A percentile compares a stretch with the other conserved stretches of the same genome.
Conservation (phyloP, 139 green algal species). For the Chlamydomonas schloesseri region DNA sequence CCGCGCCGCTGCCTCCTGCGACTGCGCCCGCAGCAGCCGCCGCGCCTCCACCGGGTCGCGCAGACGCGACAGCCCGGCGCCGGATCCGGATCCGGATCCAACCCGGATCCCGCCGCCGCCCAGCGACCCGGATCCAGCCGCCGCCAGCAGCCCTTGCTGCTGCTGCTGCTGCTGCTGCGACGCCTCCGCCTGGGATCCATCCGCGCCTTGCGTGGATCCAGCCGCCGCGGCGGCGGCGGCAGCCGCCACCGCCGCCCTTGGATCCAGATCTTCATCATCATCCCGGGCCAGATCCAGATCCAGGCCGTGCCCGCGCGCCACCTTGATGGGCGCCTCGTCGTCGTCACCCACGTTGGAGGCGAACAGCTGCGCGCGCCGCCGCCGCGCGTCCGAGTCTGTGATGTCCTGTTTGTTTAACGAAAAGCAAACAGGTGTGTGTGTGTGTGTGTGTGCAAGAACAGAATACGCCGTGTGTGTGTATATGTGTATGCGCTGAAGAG, state of each 20-base stretch:
- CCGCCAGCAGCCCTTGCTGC: too few relatives aligned
- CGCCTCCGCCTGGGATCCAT: too few relatives aligned
- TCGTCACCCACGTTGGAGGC: not conserved
- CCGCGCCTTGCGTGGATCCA: too few relatives aligned
- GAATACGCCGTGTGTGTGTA: not conserved
- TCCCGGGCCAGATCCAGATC: conserved; percentile 30
- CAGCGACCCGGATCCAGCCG: too few relatives aligned
- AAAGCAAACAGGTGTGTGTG: too few relatives aligned
- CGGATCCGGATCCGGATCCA: not conserved
- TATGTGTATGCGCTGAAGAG: too few relatives aligned
- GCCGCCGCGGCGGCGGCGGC: not conserved
- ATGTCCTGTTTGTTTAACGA: conserved; percentile 11
- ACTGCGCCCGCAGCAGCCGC: conserved; percentile 12
- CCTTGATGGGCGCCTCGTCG: conserved; percentile 29
- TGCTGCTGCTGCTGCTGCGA: too few relatives aligned
- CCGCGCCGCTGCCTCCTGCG: not conserved
- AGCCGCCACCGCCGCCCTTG: not conserved
- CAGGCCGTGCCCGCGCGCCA: conserved; percentile 5
- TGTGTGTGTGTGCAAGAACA: not conserved
- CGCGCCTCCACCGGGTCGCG: conserved; percentile 17
- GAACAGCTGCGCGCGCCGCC: conserved; percentile 30
- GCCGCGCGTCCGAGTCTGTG: conserved; percentile 23
- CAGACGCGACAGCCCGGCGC: not conserved
- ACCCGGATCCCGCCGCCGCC: too few relatives aligned
- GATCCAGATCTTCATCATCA: not conserved